Percentiles rank a stretch among this genome's conserved stretches.
Evolutionary conservation across 495 filamentous ascomycete genomes (phyloP).

Genomic region (Tricharina praecox): DNA sequence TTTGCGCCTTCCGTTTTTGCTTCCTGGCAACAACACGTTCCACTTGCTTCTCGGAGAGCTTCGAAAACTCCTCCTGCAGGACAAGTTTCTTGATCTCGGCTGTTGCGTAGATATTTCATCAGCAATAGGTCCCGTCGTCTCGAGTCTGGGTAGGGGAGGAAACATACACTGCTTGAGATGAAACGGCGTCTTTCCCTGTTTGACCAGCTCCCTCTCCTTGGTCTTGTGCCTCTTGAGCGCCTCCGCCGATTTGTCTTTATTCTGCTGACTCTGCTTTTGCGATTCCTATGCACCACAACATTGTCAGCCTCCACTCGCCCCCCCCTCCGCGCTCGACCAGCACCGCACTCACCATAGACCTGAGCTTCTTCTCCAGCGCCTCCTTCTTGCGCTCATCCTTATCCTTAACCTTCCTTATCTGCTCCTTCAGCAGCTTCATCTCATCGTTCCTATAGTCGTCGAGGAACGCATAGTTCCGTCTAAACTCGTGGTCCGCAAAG

Average conservation of each 20-base stretch:
- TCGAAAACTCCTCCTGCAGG: constrained; percentile 57
- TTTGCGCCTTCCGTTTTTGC: constrained; percentile 39
- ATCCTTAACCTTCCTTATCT: constrained; percentile 51
- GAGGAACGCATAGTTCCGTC: constrained; percentile 66
- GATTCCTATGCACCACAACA: constrained; percentile 37
- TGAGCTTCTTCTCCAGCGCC: constrained; percentile 46
- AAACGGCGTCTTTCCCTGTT: constrained; percentile 81
- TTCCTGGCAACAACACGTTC: constrained; percentile 63
- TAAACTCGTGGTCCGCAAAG: constrained; percentile 38
- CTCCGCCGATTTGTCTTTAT: constrained; percentile 47
- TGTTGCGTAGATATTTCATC: constrained; percentile 7
- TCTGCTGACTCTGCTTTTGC: constrained; percentile 45
- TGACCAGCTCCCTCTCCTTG: constrained; percentile 66
- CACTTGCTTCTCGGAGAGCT: constrained; percentile 64
- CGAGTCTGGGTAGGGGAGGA: neutral
- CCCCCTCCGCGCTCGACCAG: too few species aligned
- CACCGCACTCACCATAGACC: constrained; percentile 39
- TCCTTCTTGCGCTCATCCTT: constrained; percentile 32
- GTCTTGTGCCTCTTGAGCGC: constrained; percentile 55
- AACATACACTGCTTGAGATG: constrained; percentile 56
- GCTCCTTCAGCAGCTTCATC: constrained; percentile 50
- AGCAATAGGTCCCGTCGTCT: neutral
- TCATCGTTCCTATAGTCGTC: constrained; percentile 68
- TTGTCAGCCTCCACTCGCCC: too few species aligned
- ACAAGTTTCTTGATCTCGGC: constrained; percentile 73